phyloP scores from a whole-genome alignment of 371 early-diverging fungal species.

The Apophysomyces variabilis region DNA sequence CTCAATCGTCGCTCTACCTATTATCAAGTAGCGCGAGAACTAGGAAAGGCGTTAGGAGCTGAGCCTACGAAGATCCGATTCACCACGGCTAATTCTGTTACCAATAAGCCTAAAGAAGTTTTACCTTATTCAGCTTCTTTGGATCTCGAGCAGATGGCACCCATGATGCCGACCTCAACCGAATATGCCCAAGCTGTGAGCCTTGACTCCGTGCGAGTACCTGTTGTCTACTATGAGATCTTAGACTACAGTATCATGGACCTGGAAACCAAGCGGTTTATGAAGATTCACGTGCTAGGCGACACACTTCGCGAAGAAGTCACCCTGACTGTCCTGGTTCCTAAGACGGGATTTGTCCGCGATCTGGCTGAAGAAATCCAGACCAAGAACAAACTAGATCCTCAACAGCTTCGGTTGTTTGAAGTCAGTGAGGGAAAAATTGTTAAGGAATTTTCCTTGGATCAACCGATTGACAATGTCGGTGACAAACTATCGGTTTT shows the following conservation, averaged over 20 bases:
- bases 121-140: constrained; percentile 13
- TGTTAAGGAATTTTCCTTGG: constrained; percentile 35
- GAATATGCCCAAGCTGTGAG: constrained; percentile 28
- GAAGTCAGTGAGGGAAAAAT: constrained; percentile 48
- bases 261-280: constrained; percentile 69
- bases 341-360: constrained; percentile 58
- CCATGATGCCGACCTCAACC: constrained; percentile 10
- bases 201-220: constrained; percentile 19
- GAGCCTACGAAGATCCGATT: constrained; percentile 29
- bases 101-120: constrained; percentile 29
- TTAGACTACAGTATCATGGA: constrained; percentile 75
- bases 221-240: constrained; percentile 74
- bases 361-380: constrained; percentile 68
- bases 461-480: constrained; percentile 47
- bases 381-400: constrained; percentile 47
- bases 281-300: constrained; percentile 58
- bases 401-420: constrained; percentile 44
- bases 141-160: constrained; percentile 24
- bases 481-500: constrained; percentile 30
- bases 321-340: constrained; percentile 53
- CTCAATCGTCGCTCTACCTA: constrained; percentile 26
- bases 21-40: constrained; percentile 23
- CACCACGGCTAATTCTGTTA: constrained; percentile 26
- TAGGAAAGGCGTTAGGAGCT: constrained; percentile 26
- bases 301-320: constrained; percentile 34